Percentiles rank a stretch among this genome's conserved stretches.
Evolutionary conservation across 768 basidiomycete genomes (phyloP).

Genomic region (Suillus alpinus): DNA sequence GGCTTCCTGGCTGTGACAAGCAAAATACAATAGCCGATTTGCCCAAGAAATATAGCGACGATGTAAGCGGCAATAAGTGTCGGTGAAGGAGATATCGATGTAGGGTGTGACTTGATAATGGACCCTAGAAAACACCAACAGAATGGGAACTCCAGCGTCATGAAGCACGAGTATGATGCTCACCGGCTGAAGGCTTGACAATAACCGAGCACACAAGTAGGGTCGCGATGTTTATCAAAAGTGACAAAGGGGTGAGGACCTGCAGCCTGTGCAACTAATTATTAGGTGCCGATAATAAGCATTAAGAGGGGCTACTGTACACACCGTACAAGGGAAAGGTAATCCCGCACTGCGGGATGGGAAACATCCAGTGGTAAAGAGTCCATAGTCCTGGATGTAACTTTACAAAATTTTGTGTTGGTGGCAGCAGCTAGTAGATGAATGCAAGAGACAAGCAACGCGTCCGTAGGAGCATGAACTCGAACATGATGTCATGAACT

Average conservation of each 20-base stretch:
- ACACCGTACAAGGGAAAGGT: constrained; percentile 60
- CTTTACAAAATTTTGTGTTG: neutral
- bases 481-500: constrained; percentile 1
- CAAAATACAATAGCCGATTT: constrained; percentile 82
- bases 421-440: neutral
- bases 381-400: constrained; percentile 39
- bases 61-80: constrained; percentile 59
- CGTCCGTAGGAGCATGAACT: neutral
- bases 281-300: neutral
- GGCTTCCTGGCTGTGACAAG: constrained; percentile 67
- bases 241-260: constrained; percentile 80
- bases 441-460: neutral
- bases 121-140: constrained; percentile 33
- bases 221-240: constrained; percentile 76
- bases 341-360: constrained; percentile 63
- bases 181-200: constrained; percentile 61
- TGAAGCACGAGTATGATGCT: constrained; percentile 8
- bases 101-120: constrained; percentile 54
- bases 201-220: constrained; percentile 67
- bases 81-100: constrained; percentile 68
- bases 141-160: neutral
- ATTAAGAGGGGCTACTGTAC: constrained; percentile 8
- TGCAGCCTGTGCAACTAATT: constrained; percentile 52
- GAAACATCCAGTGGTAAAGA: constrained; percentile 54
- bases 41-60: constrained; percentile 55